Conservation (phyloP, 495 filamentous ascomycete species). For the Niebla homalea region DNA sequence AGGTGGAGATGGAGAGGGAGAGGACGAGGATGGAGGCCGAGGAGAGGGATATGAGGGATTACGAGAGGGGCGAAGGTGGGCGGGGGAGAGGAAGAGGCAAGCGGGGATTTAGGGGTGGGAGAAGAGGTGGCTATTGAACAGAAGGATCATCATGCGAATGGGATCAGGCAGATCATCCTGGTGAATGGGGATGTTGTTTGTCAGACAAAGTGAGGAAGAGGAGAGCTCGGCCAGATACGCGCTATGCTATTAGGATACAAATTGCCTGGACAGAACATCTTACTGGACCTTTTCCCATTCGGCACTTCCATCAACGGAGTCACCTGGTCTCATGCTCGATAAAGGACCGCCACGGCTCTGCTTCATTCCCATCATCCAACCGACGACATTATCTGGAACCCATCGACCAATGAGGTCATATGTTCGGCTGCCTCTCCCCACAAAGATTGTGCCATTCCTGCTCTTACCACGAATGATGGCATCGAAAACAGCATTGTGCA, state of each 20-base stretch:
- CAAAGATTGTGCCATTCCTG: slow-evolving; percentile 39
- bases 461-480: slow-evolving; percentile 46
- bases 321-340: not conserved
- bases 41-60: slow-evolving; percentile 36
- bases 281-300: slow-evolving; percentile 11
- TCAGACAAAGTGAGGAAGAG: not conserved
- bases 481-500: slow-evolving; percentile 82
- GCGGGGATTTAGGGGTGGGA: slow-evolving; percentile 34
- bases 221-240: not conserved
- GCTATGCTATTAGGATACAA: not conserved
- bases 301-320: not conserved
- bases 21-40: slow-evolving; percentile 43
- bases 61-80: slow-evolving; percentile 19
- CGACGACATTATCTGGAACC: slow-evolving; percentile 65
- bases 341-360: not conserved
- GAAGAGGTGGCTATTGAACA: slow-evolving; percentile 25
- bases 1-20: slow-evolving; percentile 42
- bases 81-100: slow-evolving; percentile 24
- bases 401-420: slow-evolving; percentile 81
- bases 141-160: too few species aligned
- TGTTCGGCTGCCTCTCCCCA: slow-evolving; percentile 65
- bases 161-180: too few species aligned
- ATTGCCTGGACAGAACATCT: not conserved
- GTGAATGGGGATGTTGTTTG: too few species aligned
- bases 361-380: slow-evolving; percentile 67